Evolutionary conservation across 2,329 filamentous ascomycete genomes (phyloP).

Genomic region (Aspergillus sp.): DNA sequence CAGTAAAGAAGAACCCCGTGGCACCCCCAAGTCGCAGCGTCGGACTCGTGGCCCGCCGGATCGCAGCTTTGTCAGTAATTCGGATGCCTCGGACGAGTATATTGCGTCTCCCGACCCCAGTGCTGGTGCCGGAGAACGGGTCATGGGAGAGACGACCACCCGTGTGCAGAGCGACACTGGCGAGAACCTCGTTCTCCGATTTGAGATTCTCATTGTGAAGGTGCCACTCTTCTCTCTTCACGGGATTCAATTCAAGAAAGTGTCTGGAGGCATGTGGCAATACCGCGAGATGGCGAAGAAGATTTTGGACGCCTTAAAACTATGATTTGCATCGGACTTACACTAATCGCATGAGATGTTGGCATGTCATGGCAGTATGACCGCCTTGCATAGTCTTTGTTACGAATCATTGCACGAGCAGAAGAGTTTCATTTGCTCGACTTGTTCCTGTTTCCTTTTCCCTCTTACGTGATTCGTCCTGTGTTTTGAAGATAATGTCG

Average conservation of each 20-base stretch:
- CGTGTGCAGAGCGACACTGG: constrained; percentile 89
- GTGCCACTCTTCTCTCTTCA: constrained; percentile 89
- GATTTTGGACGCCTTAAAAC: constrained; percentile 79
- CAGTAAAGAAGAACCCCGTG: constrained; percentile 60
- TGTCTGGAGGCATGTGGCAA: constrained; percentile 94
- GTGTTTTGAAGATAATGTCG: constrained; percentile 10
- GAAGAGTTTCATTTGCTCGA: constrained; percentile 15
- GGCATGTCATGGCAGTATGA: not conserved
- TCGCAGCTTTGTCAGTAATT: constrained; percentile 75
- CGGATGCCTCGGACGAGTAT: constrained; percentile 81
- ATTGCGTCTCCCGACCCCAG: constrained; percentile 48
- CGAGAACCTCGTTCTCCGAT: constrained; percentile 78
- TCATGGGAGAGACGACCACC: constrained; percentile 84
- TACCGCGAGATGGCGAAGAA: constrained; percentile 98
- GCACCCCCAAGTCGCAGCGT: constrained; percentile 44
- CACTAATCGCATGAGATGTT: constrained; percentile 14
- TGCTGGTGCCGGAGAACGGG: constrained; percentile 53
- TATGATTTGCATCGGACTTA: constrained; percentile 50
- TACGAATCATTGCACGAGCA: constrained; percentile 29
- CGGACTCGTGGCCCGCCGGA: constrained; percentile 54
- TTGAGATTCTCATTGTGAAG: constrained; percentile 97
- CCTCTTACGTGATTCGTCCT: constrained; percentile 12
- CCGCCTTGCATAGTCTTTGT: constrained; percentile 18
- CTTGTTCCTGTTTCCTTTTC: constrained; percentile 12
- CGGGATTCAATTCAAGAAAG: constrained; percentile 97